These are phyloP conservation scores for Ballota nigra DNA, from an alignment of 257 asterid genomes.

Conservation along the genomic window DNA sequence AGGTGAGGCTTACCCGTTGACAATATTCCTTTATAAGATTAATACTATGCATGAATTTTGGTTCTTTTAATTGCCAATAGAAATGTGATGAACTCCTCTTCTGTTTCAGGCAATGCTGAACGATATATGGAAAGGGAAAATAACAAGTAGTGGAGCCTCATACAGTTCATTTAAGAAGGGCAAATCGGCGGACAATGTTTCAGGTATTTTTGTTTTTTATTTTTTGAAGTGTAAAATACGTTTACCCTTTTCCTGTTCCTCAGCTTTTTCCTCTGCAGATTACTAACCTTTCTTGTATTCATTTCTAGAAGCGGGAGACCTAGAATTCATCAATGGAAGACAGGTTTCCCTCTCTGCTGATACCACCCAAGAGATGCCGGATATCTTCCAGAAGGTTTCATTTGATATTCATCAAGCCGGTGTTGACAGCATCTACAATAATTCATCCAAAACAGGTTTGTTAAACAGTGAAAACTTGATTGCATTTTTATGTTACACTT, in stretches of 20 bases:
- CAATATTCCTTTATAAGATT: background rate
- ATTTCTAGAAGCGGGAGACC: conserved; percentile 40
- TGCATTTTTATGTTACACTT: conserved; percentile 9
- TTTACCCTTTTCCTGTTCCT: background rate
- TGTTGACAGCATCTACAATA: conserved; percentile 32
- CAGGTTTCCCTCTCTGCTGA: conserved; percentile 34
- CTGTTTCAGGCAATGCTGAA: conserved; percentile 55
- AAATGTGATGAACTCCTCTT: conserved; percentile 8
- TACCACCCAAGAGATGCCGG: conserved; percentile 35
- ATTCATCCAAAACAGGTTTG: conserved; percentile 32
- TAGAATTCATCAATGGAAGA: conserved; percentile 41
- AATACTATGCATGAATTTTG: background rate
- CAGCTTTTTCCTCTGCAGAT: background rate
- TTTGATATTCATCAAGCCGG: conserved; percentile 31
- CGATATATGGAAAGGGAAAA: conserved; percentile 74
- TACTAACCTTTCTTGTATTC: background rate
- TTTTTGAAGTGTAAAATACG: background rate
- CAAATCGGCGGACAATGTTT: conserved; percentile 48
- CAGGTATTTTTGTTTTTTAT: conserved; percentile 40
- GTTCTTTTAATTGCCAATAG: conserved; percentile 10
- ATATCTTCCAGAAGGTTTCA: conserved; percentile 33
- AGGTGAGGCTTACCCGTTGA: conserved; percentile 45
- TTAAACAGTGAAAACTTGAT: conserved; percentile 25
- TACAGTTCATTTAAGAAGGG: conserved; percentile 54
- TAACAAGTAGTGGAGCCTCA: conserved; percentile 68